Percentiles rank a stretch among this genome's conserved stretches.
Evolutionary conservation across 768 basidiomycete genomes (phyloP).

Genomic region (Chlorophyllum brunneum): DNA sequence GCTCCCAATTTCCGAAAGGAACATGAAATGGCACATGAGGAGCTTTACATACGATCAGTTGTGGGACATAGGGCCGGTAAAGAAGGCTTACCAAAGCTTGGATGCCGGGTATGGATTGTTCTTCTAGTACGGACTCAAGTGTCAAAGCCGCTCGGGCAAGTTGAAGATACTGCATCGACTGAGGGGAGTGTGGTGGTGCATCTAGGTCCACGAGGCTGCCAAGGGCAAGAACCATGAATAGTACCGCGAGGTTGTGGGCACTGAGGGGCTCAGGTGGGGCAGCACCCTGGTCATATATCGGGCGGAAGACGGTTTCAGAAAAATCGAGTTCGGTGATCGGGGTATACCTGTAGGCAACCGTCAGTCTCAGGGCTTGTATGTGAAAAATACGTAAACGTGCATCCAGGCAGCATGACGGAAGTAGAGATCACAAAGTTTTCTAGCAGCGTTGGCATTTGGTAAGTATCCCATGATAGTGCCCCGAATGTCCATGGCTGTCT

Average conservation of each 20-base stretch:
- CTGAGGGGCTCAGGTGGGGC: constrained; percentile 35
- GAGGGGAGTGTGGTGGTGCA: constrained; percentile 45
- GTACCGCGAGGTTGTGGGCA: constrained; percentile 53
- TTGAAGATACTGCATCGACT: constrained; percentile 59
- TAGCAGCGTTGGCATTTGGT: constrained; percentile 36
- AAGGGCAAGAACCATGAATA: constrained; percentile 62
- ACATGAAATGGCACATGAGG: constrained; percentile 54
- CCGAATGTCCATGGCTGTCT: constrained; percentile 41
- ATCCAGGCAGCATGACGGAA: constrained; percentile 71
- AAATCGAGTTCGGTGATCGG: constrained; percentile 62
- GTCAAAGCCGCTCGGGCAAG: constrained; percentile 56
- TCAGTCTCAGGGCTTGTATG: not conserved
- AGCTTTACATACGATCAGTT: constrained; percentile 34
- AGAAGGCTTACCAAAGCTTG: constrained; percentile 53
- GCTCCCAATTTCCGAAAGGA: constrained; percentile 47
- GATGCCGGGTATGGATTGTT: constrained; percentile 58
- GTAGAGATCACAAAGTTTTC: constrained; percentile 46
- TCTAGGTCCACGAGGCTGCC: constrained; percentile 62
- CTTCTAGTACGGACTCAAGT: constrained; percentile 61
- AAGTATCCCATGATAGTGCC: constrained; percentile 41
- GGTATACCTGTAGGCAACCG: constrained; percentile 45
- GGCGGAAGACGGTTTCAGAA: constrained; percentile 45
- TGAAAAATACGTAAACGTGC: constrained; percentile 33
- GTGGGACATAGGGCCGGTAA: constrained; percentile 7
- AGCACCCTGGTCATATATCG: constrained; percentile 45